Percentiles rank a stretch among this genome's conserved stretches.
phyloP scores from a whole-genome alignment of 2,329 filamentous ascomycete species.

The Trichoderma sp. region DNA sequence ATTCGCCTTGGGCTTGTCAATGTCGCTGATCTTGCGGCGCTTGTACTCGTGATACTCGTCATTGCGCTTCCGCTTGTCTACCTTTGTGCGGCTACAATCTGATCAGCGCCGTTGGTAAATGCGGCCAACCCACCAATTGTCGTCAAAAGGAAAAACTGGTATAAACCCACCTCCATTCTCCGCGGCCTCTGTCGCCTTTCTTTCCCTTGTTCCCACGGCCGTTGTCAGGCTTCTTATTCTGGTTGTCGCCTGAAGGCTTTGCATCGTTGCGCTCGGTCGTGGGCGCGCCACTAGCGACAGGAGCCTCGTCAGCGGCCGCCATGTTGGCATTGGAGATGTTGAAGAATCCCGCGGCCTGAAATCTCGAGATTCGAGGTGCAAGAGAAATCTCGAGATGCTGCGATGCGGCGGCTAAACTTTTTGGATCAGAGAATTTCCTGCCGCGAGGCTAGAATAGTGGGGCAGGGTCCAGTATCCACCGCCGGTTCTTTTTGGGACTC shows the following conservation, averaged over 20 bases:
- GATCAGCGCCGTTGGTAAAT: slow-evolving; percentile 35
- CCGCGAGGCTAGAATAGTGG: background rate
- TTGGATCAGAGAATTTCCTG: slow-evolving; percentile 17
- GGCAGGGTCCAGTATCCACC: background rate
- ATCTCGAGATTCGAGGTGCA: background rate
- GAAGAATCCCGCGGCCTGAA: slow-evolving; percentile 2
- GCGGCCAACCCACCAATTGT: slow-evolving; percentile 13
- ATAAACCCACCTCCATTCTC: slow-evolving; percentile 30
- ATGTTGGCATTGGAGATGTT: slow-evolving; percentile 31
- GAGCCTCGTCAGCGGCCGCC: slow-evolving; percentile 32
- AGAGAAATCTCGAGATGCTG: background rate
- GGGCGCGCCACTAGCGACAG: slow-evolving; percentile 27
- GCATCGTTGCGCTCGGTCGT: slow-evolving; percentile 21
- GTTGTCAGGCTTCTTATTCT: slow-evolving; percentile 17
- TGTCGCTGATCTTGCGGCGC: slow-evolving; percentile 40
- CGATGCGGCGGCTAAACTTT: slow-evolving; percentile 5
- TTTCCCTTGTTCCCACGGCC: slow-evolving; percentile 25
- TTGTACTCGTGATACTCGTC: slow-evolving; percentile 42
- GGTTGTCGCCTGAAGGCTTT: background rate
- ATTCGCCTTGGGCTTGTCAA: slow-evolving; percentile 37
- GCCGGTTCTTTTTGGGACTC: background rate
- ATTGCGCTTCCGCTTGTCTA: slow-evolving; percentile 40
- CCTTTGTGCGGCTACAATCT: slow-evolving; percentile 36
- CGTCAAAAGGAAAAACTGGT: too few relatives aligned
- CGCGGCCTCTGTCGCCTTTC: slow-evolving; percentile 24